Conservation (phyloP, 352 stramenopile species). For the Phytophthora pini region DNA sequence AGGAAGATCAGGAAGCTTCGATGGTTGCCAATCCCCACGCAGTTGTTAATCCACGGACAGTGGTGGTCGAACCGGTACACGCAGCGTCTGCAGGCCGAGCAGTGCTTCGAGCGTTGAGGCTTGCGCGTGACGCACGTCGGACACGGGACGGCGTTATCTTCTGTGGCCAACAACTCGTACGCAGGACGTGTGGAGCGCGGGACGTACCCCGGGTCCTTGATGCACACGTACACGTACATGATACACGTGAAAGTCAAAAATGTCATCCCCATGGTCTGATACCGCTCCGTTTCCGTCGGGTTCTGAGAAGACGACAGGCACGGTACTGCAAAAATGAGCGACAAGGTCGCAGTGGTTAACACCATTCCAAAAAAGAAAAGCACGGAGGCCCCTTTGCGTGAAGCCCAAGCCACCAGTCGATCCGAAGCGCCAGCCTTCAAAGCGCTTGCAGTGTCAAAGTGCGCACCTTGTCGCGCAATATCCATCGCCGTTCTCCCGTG, state of each 20-base stretch:
- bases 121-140: slow-evolving; percentile 84
- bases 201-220: slow-evolving; percentile 82
- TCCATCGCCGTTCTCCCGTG: slow-evolving; percentile 78
- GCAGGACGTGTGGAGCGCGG: slow-evolving; percentile 61
- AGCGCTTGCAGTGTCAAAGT: slow-evolving; percentile 70
- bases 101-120: slow-evolving; percentile 82
- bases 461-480: slow-evolving; percentile 72
- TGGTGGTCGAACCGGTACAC: slow-evolving; percentile 88
- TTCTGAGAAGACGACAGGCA: slow-evolving; percentile 35
- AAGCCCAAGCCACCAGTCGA: slow-evolving; percentile 68
- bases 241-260: slow-evolving; percentile 54
- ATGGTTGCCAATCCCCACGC: slow-evolving; percentile 79
- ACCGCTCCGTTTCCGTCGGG: slow-evolving; percentile 19
- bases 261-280: slow-evolving; percentile 41
- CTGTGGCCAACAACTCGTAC: slow-evolving; percentile 78
- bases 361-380: slow-evolving; percentile 80
- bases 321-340: slow-evolving; percentile 63
- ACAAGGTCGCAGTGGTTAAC: slow-evolving; percentile 50
- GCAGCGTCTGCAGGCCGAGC: slow-evolving; percentile 77
- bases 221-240: slow-evolving; percentile 82
- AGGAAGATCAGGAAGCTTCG: slow-evolving; percentile 80
- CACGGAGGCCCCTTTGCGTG: slow-evolving; percentile 62
- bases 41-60: slow-evolving; percentile 90
- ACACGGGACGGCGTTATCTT: slow-evolving; percentile 71
- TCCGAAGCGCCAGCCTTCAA: slow-evolving; percentile 76